Percentiles rank a stretch among this genome's conserved stretches.
Conservation (phyloP, 306 rosid species). For the Cucurbita moschata region DNA sequence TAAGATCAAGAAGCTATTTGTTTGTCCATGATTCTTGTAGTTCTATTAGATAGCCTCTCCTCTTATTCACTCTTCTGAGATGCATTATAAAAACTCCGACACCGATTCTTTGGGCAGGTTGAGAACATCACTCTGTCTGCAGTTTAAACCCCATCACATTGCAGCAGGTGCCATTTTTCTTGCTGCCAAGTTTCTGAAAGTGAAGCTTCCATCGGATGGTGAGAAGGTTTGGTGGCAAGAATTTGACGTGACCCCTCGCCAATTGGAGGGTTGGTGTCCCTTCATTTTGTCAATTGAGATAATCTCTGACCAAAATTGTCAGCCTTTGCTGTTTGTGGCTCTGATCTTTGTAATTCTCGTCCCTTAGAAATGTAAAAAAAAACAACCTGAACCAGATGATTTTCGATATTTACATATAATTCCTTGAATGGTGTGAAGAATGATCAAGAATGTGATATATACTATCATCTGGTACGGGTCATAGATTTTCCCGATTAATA, state of each 20-base stretch:
- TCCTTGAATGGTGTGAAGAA: constrained; percentile 2
- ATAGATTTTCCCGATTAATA: background rate
- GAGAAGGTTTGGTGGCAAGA: constrained; percentile 99
- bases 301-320: constrained; percentile 14
- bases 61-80: constrained; percentile 12
- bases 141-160: constrained; percentile 93
- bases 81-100: background rate
- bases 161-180: constrained; percentile 99
- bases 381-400: background rate
- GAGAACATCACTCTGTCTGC: constrained; percentile 96
- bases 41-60: constrained; percentile 13
- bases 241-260: constrained; percentile 97
- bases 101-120: constrained; percentile 57
- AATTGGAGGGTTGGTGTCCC: constrained; percentile 96
- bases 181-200: constrained; percentile 98
- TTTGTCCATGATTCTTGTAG: background rate
- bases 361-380: background rate
- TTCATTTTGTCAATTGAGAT: constrained; percentile 24
- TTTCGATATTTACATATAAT: background rate
- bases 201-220: constrained; percentile 95
- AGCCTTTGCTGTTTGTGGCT: constrained; percentile 4
- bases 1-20: constrained; percentile 20
- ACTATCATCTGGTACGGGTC: background rate
- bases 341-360: background rate
- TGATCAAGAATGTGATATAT: background rate